Conservation (phyloP, 495 filamentous ascomycete species). For the Penicillium salamii region DNA sequence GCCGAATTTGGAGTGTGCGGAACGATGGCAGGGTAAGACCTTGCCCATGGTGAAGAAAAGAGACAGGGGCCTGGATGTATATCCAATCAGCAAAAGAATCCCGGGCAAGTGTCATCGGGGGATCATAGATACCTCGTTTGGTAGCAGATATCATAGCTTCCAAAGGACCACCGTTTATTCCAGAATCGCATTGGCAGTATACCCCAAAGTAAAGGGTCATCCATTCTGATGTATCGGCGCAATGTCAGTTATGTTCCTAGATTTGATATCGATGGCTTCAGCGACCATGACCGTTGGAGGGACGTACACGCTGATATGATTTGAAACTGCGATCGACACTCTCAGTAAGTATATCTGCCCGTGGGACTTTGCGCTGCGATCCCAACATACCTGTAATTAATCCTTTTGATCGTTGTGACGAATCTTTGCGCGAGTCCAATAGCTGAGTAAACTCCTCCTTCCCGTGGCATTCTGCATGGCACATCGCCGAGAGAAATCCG, state of each 20-base stretch:
- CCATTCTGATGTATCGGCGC: slow-evolving; percentile 57
- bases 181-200: slow-evolving; percentile 70
- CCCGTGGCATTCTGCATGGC: slow-evolving; percentile 61
- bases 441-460: slow-evolving; percentile 72
- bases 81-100: slow-evolving; percentile 18
- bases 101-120: neutral
- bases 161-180: slow-evolving; percentile 81
- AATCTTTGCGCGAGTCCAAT: slow-evolving; percentile 68
- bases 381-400: slow-evolving; percentile 73
- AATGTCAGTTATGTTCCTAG: slow-evolving; percentile 29
- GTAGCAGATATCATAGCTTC: slow-evolving; percentile 89
- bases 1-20: slow-evolving; percentile 61
- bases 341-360: too few species aligned
- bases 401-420: slow-evolving; percentile 66
- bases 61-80: slow-evolving; percentile 45
- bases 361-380: neutral
- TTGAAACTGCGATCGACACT: slow-evolving; percentile 78
- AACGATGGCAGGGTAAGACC: slow-evolving; percentile 82
- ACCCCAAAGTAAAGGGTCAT: slow-evolving; percentile 94
- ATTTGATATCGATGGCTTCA: slow-evolving; percentile 7
- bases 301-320: slow-evolving; percentile 95
- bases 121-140: slow-evolving; percentile 31
- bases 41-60: slow-evolving; percentile 84
- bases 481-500: slow-evolving; percentile 42
- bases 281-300: slow-evolving; percentile 18